phyloP scores from a whole-genome alignment of 2,329 filamentous ascomycete species.

The Mollisia scopiformis region DNA sequence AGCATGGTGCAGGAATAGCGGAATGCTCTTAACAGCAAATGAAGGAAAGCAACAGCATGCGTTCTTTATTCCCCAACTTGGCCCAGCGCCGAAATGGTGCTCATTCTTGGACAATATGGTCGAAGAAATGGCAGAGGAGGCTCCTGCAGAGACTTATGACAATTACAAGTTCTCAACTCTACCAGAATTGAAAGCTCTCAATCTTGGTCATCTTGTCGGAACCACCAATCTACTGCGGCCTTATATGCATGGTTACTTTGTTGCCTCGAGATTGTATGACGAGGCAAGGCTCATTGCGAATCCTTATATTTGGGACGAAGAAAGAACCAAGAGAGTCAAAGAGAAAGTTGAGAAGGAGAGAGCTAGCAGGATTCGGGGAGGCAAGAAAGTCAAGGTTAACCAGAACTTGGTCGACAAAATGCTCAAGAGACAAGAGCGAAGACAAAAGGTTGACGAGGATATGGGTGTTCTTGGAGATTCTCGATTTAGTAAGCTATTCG shows the following conservation, averaged over 20 bases:
- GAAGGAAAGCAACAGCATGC: slow-evolving; percentile 94
- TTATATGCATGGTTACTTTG: slow-evolving; percentile 99
- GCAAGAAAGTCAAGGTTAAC: slow-evolving; percentile 98
- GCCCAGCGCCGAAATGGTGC: slow-evolving; percentile 93
- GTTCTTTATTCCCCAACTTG: slow-evolving; percentile 93
- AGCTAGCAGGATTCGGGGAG: slow-evolving; percentile 90
- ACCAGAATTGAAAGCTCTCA: slow-evolving; percentile 82
- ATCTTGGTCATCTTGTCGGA: slow-evolving; percentile 85
- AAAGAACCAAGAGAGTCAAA: slow-evolving; percentile 86
- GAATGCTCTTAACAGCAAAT: slow-evolving; percentile 96
- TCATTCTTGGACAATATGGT: slow-evolving; percentile 96
- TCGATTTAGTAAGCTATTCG: slow-evolving; percentile 87
- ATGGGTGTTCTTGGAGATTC: slow-evolving; percentile 77
- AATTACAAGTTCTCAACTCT: slow-evolving; percentile 98
- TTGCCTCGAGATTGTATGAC: slow-evolving; percentile 92
- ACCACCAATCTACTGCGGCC: slow-evolving; percentile 87
- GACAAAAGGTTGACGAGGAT: slow-evolving; percentile 58
- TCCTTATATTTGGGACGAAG: slow-evolving; percentile 91
- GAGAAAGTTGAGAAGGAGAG: slow-evolving; percentile 97
- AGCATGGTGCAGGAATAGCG: slow-evolving; percentile 87
- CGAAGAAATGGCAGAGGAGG: slow-evolving; percentile 94
- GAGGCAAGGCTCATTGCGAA: slow-evolving; percentile 92
- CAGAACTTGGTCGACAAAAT: slow-evolving; percentile 76
- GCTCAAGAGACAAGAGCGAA: slow-evolving; percentile 65
- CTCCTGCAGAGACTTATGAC: slow-evolving; percentile 84